Conservation (phyloP, 2,329 filamentous ascomycete genomes). For the Didymella glomerata region DNA sequence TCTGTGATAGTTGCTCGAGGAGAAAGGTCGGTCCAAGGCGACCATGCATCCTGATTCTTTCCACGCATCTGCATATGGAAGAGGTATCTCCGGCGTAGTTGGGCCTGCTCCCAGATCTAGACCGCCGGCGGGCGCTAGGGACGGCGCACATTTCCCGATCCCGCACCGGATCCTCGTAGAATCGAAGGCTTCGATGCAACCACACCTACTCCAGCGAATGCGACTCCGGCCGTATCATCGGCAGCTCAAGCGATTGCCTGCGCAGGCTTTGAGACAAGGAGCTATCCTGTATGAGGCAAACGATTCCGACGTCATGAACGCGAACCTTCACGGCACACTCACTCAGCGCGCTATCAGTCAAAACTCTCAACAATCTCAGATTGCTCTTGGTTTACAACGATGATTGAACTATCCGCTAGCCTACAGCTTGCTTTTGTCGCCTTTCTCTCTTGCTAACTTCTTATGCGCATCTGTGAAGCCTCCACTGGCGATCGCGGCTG, state of each 20-base stretch:
- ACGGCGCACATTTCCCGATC: constrained; percentile 7
- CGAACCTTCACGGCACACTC: background rate
- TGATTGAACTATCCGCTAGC: background rate
- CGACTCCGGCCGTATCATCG: background rate
- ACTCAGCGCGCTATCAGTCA: background rate
- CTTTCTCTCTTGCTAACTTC: background rate
- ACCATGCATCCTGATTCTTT: no score
- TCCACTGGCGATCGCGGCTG: constrained; percentile 11
- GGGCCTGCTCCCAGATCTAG: background rate
- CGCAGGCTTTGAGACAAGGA: background rate
- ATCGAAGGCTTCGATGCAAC: background rate
- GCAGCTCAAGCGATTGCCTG: background rate
- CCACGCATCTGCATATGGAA: no score
- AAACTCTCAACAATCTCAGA: no score
- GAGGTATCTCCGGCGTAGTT: no score
- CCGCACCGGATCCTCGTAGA: background rate
- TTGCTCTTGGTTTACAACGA: background rate
- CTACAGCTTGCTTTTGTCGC: background rate
- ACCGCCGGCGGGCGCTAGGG: constrained; percentile 4
- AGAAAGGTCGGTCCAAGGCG: no score
- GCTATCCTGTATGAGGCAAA: background rate
- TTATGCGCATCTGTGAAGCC: constrained; percentile 1
- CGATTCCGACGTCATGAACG: background rate
- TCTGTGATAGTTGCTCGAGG: no score
- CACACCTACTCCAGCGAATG: background rate